Conservation (phyloP, 179 eudicot species). For the Amaranthus tricolor region DNA sequence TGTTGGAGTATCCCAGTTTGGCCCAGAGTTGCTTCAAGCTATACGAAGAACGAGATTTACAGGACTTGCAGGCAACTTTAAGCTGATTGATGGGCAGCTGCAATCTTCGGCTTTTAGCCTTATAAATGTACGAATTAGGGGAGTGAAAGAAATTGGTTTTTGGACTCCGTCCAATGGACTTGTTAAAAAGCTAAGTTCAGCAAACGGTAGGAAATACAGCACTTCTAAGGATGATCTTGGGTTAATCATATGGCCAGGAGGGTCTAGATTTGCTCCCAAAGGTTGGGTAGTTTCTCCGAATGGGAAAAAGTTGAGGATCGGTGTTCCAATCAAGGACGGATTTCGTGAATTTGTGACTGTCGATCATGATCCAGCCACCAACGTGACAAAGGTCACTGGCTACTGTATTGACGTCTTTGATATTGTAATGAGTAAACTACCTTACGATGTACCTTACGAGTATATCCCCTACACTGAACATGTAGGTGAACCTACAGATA, state of each 20-base stretch:
- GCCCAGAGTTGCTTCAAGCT: constrained; percentile 33
- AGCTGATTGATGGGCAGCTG: constrained; percentile 40
- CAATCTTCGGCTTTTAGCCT: constrained; percentile 35
- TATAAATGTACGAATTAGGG: constrained; percentile 40
- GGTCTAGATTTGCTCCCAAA: constrained; percentile 31
- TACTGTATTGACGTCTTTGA: constrained; percentile 55
- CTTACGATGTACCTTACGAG: constrained; percentile 44
- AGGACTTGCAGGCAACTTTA: constrained; percentile 53
- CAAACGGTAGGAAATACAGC: neutral
- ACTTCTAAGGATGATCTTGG: constrained; percentile 23
- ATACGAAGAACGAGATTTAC: constrained; percentile 29
- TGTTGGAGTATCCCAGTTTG: constrained; percentile 38
- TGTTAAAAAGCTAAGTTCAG: constrained; percentile 15
- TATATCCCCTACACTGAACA: constrained; percentile 32
- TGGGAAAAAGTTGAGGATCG: constrained; percentile 43
- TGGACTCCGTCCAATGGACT: constrained; percentile 49
- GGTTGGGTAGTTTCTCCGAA: constrained; percentile 62
- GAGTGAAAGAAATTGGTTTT: constrained; percentile 39
- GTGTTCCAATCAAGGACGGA: constrained; percentile 47
- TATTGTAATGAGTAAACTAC: constrained; percentile 37
- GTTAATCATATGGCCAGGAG: constrained; percentile 58
- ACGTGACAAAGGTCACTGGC: constrained; percentile 32
- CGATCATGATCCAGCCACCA: constrained; percentile 27
- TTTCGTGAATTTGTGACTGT: constrained; percentile 44
- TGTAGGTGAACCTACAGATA: constrained; percentile 18